phyloP scores from a whole-genome alignment of 2,329 filamentous ascomycete species.

The Aspergillus fructus region DNA sequence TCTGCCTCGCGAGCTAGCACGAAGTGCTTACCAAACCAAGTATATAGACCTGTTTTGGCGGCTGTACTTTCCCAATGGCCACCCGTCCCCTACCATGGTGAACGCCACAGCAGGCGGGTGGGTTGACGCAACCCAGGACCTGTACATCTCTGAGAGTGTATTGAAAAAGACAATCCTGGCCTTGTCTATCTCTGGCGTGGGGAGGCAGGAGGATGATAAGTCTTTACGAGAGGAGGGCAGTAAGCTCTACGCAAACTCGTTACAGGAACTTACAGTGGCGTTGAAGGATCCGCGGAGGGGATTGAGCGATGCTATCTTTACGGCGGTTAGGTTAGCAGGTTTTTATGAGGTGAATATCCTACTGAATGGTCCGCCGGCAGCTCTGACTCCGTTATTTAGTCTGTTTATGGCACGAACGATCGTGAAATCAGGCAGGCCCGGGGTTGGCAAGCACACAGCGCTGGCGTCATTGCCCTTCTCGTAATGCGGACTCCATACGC shows the following conservation, averaged over 20 bases:
- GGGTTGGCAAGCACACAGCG: conserved; percentile 10
- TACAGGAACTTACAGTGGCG: conserved; percentile 1
- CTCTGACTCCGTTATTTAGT: not conserved
- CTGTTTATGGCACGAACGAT: conserved; percentile 1
- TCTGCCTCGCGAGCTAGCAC: not conserved
- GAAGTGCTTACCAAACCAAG: conserved; percentile 5
- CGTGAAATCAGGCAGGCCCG: not conserved
- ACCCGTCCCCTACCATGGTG: not conserved
- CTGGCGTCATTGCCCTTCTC: conserved; percentile 3
- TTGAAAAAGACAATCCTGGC: conserved; percentile 1
- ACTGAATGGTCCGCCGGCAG: not conserved
- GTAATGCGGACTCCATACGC: conserved; percentile 1
- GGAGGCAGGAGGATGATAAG: not conserved
- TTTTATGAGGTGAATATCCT: conserved; percentile 3
- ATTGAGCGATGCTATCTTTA: conserved; percentile 1
- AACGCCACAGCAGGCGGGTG: conserved; percentile 1
- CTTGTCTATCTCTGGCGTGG: conserved; percentile 3
- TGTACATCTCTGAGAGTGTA: not conserved
- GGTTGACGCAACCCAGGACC: not conserved
- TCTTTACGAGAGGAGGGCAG: conserved; percentile 8
- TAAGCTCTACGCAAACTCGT: not conserved
- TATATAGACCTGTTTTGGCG: conserved; percentile 11
- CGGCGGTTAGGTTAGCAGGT: conserved; percentile 4
- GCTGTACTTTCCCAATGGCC: conserved; percentile 8
- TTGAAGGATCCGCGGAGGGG: not conserved